phyloP scores from a whole-genome alignment of 306 rosid genomes.

The Cucumis hystrix region DNA sequence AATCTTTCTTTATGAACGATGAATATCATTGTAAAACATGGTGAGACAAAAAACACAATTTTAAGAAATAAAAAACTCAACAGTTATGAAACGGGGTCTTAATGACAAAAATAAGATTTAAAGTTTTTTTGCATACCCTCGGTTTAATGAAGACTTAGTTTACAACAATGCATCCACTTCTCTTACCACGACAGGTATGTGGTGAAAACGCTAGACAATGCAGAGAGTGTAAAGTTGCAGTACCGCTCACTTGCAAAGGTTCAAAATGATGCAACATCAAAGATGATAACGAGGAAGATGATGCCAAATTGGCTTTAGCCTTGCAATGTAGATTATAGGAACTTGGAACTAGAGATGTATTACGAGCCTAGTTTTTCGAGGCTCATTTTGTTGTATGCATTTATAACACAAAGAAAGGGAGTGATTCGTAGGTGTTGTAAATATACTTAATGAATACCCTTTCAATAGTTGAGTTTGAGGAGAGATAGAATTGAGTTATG shows the following conservation, averaged over 20 bases:
- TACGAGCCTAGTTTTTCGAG: background rate
- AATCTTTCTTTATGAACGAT: too few relatives aligned
- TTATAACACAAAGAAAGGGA: background rate
- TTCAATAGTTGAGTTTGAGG: background rate
- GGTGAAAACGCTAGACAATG: constrained; percentile 96
- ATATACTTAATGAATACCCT: background rate
- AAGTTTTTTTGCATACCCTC: background rate
- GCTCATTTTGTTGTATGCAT: constrained; percentile 4
- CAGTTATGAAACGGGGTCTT: too few relatives aligned
- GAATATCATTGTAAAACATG: too few relatives aligned
- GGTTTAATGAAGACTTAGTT: background rate
- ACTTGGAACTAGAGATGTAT: background rate
- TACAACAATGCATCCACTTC: background rate
- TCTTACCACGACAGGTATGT: constrained; percentile 50
- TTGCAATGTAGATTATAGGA: background rate
- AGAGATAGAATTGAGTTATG: background rate
- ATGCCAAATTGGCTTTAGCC: too few relatives aligned
- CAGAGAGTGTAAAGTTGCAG: constrained; percentile 97
- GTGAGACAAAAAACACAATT: too few relatives aligned
- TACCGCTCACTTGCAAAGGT: constrained; percentile 90
- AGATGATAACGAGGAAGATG: constrained; percentile 37
- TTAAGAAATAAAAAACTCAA: too few relatives aligned
- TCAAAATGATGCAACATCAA: constrained; percentile 38
- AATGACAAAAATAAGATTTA: background rate
- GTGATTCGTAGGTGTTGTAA: background rate